Base-by-base conservation (phyloP, 2,329 filamentous ascomycete species). In the Calonectria pteridis region DNA sequence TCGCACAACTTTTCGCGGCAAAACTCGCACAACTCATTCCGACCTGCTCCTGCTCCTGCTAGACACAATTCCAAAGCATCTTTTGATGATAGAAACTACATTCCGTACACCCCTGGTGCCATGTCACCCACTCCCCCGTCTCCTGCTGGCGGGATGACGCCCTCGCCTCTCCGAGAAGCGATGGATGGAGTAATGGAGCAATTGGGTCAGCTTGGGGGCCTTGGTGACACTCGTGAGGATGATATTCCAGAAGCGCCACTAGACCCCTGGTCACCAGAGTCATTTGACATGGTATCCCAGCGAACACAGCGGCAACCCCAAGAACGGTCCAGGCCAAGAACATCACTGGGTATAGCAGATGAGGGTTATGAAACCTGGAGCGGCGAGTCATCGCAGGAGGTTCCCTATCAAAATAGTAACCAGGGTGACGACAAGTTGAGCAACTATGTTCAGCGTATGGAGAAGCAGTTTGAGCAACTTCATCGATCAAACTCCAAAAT, bases 141-240 rank as follows among this genome's bases (percentile, higher is more conserved):
- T 6, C 92, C 94, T 2, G 91, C 89, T 58, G 87, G 87, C 49
- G 91, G 89, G 55, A 87, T 94, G 83, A 99, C 97, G 0, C 97
- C 97, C 1, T 98, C 97, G 3, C 97, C 97, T 0, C 87, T 99
- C 4, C 91, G 97, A 73, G 95, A 96, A 83, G 97, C 97, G 1
- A 99, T 99, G 95, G 96, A 98, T 81, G 96, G 97, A 84, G 96
- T 99, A 5, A 98, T 98, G 92, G 95, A 97, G 77, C 97, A 97
- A 70, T 85, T 99, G 53, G 93, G 98, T 81, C 95, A 96, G 73
- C 94, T 99, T 88, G 84, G 82, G 28, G 81, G 81, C 9, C 70
- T 83, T 0, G 80, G 93, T 23, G 88, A 93, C 78, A 87, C 90
- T 51, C 89, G 89, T 70, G 86, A 89, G 28, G 87, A 75, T 80